Conservation (phyloP, 345 rosid species). For the Adansonia digitata region DNA sequence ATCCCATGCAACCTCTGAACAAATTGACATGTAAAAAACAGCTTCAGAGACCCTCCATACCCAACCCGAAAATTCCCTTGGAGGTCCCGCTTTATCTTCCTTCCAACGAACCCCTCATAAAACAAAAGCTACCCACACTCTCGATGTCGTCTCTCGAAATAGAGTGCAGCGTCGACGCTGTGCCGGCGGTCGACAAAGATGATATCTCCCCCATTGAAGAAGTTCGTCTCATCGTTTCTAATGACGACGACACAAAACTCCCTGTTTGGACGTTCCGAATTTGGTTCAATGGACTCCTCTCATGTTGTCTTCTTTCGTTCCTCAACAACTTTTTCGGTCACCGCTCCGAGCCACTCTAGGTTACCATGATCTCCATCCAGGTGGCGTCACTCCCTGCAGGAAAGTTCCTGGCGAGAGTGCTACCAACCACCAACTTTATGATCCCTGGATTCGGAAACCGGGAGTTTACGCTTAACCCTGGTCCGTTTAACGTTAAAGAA, state of each 20-base stretch:
- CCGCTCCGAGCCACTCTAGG: conserved; percentile 48
- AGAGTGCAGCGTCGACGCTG: not conserved
- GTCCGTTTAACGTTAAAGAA: conserved; percentile 47
- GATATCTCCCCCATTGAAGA: conserved; percentile 49
- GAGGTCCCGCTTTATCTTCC: not conserved
- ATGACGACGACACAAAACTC: conserved; percentile 43
- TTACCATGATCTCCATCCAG: conserved; percentile 56
- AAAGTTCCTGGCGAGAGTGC: conserved; percentile 32
- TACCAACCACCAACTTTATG: conserved; percentile 35
- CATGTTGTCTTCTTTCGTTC: conserved; percentile 53
- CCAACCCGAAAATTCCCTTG: not conserved
- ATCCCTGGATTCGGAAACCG: conserved; percentile 26
- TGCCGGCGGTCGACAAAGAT: conserved; percentile 19
- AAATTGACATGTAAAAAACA: not conserved
- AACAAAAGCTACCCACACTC: not conserved
- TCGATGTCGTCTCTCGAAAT: conserved; percentile 4
- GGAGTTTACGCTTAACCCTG: conserved; percentile 40
- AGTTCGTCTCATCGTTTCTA: conserved; percentile 53
- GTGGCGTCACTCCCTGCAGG: conserved; percentile 52
- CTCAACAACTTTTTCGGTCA: conserved; percentile 61
- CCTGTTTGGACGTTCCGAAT: conserved; percentile 63
- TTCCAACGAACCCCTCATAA: not conserved
- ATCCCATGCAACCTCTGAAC: not conserved
- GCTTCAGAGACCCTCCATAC: not conserved
- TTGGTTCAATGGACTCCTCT: conserved; percentile 52